Conservation (phyloP, 441 rosid species). For the Viola pubescens region DNA sequence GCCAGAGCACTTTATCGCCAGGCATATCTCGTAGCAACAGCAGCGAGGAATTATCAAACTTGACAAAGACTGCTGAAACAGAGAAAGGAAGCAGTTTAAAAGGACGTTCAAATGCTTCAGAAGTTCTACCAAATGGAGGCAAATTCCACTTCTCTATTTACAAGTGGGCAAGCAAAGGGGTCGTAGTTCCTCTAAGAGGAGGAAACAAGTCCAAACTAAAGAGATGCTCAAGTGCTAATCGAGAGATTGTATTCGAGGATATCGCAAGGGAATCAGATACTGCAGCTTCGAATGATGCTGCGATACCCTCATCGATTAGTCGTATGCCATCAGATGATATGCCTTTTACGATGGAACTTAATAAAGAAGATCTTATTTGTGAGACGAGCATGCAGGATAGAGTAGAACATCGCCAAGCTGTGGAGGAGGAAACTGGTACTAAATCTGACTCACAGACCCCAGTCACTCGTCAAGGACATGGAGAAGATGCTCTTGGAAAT, state of each 20-base stretch:
- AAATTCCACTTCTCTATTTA: constrained; percentile 88
- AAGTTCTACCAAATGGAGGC: constrained; percentile 20
- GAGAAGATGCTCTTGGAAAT: constrained; percentile 17
- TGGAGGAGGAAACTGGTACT: constrained; percentile 18
- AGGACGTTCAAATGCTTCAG: constrained; percentile 22
- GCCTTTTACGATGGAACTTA: constrained; percentile 16
- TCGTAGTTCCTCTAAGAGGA: constrained; percentile 37
- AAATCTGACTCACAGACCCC: constrained; percentile 8
- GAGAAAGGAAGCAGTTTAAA: constrained; percentile 15
- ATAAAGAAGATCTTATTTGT: constrained; percentile 13
- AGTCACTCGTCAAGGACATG: constrained; percentile 13
- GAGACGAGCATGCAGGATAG: constrained; percentile 12
- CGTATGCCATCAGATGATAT: constrained; percentile 11
- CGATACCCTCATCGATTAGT: constrained; percentile 12
- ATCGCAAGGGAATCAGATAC: constrained; percentile 11
- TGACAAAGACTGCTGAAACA: constrained; percentile 20
- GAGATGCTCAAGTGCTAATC: constrained; percentile 27
- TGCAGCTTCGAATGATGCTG: constrained; percentile 16
- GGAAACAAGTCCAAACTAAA: constrained; percentile 31
- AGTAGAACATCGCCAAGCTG: constrained; percentile 11
- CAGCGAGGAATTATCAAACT: constrained; percentile 18
- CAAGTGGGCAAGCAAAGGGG: constrained; percentile 86
- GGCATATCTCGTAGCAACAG: constrained; percentile 22
- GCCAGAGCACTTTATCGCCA: constrained; percentile 29
- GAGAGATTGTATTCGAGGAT: constrained; percentile 25